Conservation (phyloP, 257 asterid genomes). For the Paraleonurus japonicus region DNA sequence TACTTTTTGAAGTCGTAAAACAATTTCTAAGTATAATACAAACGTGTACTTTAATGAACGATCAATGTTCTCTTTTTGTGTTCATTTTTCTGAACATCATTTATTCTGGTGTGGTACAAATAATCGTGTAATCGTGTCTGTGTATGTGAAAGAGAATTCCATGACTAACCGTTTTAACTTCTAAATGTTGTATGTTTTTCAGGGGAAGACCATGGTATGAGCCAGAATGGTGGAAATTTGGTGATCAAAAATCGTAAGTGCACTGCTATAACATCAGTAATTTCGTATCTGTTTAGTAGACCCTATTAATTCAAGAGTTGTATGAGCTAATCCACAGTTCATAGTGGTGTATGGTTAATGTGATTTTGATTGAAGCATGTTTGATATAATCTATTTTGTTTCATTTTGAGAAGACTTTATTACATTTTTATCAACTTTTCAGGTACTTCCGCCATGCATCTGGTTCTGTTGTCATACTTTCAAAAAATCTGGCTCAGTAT, state of each 20-base stretch:
- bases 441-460: slow-evolving; percentile 98
- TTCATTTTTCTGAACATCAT: not conserved
- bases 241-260: slow-evolving; percentile 92
- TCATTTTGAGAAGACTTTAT: not conserved
- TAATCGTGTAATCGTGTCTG: not conserved
- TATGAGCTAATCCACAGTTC: not conserved
- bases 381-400: not conserved
- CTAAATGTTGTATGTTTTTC: slow-evolving; percentile 26
- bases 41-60: not conserved
- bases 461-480: slow-evolving; percentile 65
- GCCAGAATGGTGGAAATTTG: slow-evolving; percentile 99
- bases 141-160: not conserved
- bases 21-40: not conserved
- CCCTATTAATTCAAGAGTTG: not conserved
- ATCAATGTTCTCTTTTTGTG: not conserved
- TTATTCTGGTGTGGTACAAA: not conserved
- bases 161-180: not conserved
- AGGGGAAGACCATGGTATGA: slow-evolving; percentile 95
- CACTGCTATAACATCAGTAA: not conserved
- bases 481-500: slow-evolving; percentile 80
- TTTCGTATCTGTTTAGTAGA: not conserved
- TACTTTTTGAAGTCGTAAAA: not conserved
- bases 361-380: not conserved
- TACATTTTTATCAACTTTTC: not conserved
- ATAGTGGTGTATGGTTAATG: not conserved